These are phyloP conservation scores for Flaveria sonorensis DNA, from an alignment of 129 eudicot genomes.

Conservation along the genomic window DNA sequence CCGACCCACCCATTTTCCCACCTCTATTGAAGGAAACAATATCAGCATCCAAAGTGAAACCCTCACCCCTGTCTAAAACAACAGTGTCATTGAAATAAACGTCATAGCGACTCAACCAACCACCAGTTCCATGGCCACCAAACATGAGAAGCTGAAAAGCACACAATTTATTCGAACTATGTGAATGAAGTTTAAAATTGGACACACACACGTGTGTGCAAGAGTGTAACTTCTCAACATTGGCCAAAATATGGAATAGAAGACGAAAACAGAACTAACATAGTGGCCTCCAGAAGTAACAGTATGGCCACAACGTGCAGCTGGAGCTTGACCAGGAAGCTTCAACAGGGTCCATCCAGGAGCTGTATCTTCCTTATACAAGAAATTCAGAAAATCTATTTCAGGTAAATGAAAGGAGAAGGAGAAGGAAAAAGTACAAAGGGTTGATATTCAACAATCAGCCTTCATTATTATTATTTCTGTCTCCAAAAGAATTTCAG, in stretches of 20 bases:
- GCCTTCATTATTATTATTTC: not conserved
- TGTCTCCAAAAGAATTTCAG: slow-evolving; percentile 2
- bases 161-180: slow-evolving; percentile 3
- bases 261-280: slow-evolving; percentile 42
- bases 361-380: slow-evolving; percentile 88
- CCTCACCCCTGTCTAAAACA: slow-evolving; percentile 93
- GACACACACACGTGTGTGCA: not conserved
- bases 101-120: slow-evolving; percentile 98
- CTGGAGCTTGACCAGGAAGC: slow-evolving; percentile 99
- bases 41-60: slow-evolving; percentile 4
- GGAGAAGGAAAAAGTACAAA: not conserved
- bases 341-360: slow-evolving; percentile 99
- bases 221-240: not conserved
- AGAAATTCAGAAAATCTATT: slow-evolving; percentile 34
- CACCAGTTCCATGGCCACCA: slow-evolving; percentile 99
- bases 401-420: not conserved
- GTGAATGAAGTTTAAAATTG: slow-evolving; percentile 4
- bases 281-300: slow-evolving; percentile 90
- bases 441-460: slow-evolving; percentile 7
- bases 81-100: slow-evolving; percentile 86
- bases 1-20: slow-evolving; percentile 15
- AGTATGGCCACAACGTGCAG: slow-evolving; percentile 96
- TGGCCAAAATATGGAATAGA: not conserved
- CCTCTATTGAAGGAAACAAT: not conserved
- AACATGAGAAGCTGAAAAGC: slow-evolving; percentile 76